These are phyloP conservation scores for Lanmaoa rubissima DNA, from an alignment of 768 basidiomycete species.

Conservation along the genomic window DNA sequence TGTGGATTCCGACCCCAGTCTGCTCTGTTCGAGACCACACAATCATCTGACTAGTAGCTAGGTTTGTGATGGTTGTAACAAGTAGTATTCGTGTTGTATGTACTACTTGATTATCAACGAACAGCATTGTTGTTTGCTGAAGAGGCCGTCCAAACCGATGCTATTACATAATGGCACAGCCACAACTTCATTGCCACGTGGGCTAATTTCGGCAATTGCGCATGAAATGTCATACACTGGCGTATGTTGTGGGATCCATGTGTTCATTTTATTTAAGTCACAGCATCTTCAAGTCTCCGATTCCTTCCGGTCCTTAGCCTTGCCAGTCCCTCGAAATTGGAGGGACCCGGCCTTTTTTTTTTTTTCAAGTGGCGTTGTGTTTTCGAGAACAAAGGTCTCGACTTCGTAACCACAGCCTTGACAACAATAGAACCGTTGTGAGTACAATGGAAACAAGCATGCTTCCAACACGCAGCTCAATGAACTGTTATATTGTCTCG, in stretches of 20 bases:
- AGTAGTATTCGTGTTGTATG: background rate
- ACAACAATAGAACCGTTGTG: slow-evolving; percentile 30
- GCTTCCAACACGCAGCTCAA: slow-evolving; percentile 29
- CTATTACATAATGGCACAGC: slow-evolving; percentile 3
- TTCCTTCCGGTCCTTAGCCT: background rate
- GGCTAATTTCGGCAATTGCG: background rate
- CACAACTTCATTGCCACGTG: background rate
- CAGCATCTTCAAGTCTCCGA: background rate
- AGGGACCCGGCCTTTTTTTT: background rate
- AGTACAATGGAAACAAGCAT: slow-evolving; percentile 33
- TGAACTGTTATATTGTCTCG: slow-evolving; percentile 23
- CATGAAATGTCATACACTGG: background rate
- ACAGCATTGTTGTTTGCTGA: no score
- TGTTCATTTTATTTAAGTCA: background rate
- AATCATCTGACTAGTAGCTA: background rate
- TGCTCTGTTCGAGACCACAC: background rate
- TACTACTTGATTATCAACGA: background rate
- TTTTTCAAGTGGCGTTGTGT: background rate
- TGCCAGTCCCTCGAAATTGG: background rate
- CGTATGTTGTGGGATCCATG: background rate
- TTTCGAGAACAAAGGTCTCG: slow-evolving; percentile 21
- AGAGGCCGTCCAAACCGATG: background rate
- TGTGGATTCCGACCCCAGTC: background rate
- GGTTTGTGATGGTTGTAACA: background rate
- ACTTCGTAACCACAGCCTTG: slow-evolving; percentile 24